Base-by-base conservation (phyloP, 352 stramenopile species). In the Globisporangium nunn region DNA sequence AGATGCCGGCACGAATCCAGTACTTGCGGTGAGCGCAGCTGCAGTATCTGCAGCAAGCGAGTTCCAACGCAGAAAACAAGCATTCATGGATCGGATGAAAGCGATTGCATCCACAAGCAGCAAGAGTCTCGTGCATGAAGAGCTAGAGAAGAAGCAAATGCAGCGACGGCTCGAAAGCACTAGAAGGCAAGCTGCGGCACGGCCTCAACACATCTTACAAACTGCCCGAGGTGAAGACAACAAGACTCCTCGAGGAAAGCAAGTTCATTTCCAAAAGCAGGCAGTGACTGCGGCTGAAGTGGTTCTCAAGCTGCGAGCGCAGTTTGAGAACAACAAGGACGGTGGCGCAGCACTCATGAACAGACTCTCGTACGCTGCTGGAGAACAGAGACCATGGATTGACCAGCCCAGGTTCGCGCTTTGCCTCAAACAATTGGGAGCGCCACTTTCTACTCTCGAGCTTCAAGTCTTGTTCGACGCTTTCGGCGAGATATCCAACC, bases 71-170 rank as follows among this genome's bases (percentile, higher is more conserved):
- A 68, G 83, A 17, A 91, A 90, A 44, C 68, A 87, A 58, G 58
- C 77, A 30, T 93, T 93, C 49, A 58, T 71, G 45, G 71, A 93
- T 31, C 72, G 83, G 58, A 91, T 91, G 65, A 90, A 91, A 51
- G 64, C 72, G 14, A 85, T 91, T 35, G 79, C 75, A 2, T 75
- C 72, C 1, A 56, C 69, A 4, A 91, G 79, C 50, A 81, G 67
- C 46, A 82, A 86, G 44, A 91, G 78, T 52, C 47, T 88, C 8
- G 79, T 93, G 5, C 88, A 91, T 33, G 81, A 93, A 48, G 66
- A 87, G 46, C 46, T 90, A 18, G 75, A 84, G 47, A 80, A 76
- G 47, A 75, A 78, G 39, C 55, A 73, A 11, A 64, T 68, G 40
- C 59, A 75, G 45, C 61, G 67, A n/a, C 46, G 49, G 39, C 33